These are phyloP conservation scores for Phytopythium mirpurense DNA, from an alignment of 352 stramenopile species.

Conservation along the genomic window DNA sequence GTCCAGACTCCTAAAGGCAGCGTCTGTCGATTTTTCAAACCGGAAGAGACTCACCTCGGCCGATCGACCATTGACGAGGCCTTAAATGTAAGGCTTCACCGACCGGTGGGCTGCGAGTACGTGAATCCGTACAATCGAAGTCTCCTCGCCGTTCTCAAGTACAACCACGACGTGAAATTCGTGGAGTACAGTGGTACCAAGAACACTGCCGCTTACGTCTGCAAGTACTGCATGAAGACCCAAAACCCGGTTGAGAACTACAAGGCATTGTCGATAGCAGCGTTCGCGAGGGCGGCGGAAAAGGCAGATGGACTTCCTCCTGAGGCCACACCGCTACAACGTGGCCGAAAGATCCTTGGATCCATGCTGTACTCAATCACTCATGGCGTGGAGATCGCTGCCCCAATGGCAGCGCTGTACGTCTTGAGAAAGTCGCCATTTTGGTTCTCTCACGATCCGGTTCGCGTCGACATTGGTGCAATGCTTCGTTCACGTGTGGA, in stretches of 20 bases:
- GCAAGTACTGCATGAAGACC: slow-evolving; percentile 23
- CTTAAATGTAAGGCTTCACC: slow-evolving; percentile 2
- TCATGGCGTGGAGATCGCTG: slow-evolving; percentile 10
- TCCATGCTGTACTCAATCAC: slow-evolving; percentile 14
- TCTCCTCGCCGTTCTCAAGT: slow-evolving; percentile 15
- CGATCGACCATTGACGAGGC: neutral
- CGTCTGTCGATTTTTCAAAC: slow-evolving; percentile 20
- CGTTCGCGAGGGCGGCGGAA: slow-evolving; percentile 8
- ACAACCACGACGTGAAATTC: slow-evolving; percentile 23
- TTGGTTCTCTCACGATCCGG: slow-evolving; percentile 12
- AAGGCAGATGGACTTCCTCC: slow-evolving; percentile 4
- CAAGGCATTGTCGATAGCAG: slow-evolving; percentile 6
- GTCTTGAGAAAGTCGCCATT: slow-evolving; percentile 8
- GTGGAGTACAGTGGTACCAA: slow-evolving; percentile 8
- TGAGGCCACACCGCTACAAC: slow-evolving; percentile 6
- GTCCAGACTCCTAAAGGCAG: slow-evolving; percentile 9
- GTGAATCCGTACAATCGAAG: slow-evolving; percentile 21
- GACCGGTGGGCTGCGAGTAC: slow-evolving; percentile 17
- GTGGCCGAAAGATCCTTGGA: slow-evolving; percentile 6
- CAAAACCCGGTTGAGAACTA: slow-evolving; percentile 23
- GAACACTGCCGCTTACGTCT: slow-evolving; percentile 17
- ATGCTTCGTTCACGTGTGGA: neutral
- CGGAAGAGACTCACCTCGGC: neutral
- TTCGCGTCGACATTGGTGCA: slow-evolving; percentile 2
- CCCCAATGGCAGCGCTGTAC: slow-evolving; percentile 10